These are phyloP conservation scores for Salix purpurea DNA, from an alignment of 345 rosid species.

Conservation along the genomic window DNA sequence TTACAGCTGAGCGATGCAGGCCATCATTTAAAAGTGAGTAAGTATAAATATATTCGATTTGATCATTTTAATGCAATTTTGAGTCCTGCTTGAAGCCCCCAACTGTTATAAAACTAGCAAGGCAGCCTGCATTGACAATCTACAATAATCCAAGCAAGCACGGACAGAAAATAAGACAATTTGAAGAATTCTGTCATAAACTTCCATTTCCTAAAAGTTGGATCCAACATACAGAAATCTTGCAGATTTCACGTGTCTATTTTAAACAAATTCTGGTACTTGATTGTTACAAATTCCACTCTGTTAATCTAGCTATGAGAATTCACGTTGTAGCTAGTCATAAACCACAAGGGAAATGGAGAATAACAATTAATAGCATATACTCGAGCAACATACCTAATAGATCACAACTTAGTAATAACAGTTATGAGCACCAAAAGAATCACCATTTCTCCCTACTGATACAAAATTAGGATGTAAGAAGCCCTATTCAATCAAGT, in stretches of 20 bases:
- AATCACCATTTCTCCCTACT: conserved; percentile 40
- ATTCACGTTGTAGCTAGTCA: conserved; percentile 20
- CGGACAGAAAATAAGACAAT: background rate
- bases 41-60: background rate
- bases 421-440: conserved; percentile 36
- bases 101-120: background rate
- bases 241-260: background rate
- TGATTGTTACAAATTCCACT: conserved; percentile 12
- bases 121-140: background rate
- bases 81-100: background rate
- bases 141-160: background rate
- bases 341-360: conserved; percentile 12
- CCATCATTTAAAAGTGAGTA: background rate
- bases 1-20: too few relatives aligned
- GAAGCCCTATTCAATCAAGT: conserved; percentile 14
- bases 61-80: background rate
- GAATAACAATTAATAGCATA: conserved; percentile 7
- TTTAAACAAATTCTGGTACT: conserved; percentile 3
- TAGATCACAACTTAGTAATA: conserved; percentile 5
- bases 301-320: conserved; percentile 15
- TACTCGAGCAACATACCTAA: conserved; percentile 1
- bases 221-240: background rate
- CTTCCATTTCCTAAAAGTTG: background rate
- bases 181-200: background rate
- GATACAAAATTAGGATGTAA: conserved; percentile 48